Base-by-base conservation (phyloP, 2,329 filamentous ascomycete genomes). In the Cladobotryum protrusum region DNA sequence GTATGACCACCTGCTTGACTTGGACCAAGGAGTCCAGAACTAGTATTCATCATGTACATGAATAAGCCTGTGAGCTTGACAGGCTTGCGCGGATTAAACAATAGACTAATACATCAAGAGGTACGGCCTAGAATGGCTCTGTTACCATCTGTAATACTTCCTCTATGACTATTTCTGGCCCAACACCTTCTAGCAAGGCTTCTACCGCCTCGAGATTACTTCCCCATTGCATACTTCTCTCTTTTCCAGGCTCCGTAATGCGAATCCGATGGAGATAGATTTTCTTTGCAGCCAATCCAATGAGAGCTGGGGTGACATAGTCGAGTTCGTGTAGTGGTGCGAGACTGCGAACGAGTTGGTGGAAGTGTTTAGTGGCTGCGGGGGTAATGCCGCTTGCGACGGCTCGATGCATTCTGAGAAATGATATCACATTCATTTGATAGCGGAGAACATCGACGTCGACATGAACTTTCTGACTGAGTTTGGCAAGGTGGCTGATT, bases 211-310 rank as follows among this genome's bases (percentile, higher is more conserved):
- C 75, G 0, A 86, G 57, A 47, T 86, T 83, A 65, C 92, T 96
- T 0, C 93, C 93, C 83, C 95, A 99, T 65, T 96, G 89, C 73
- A 96, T 78, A 64, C 90, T 96, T 43, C 90, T 78, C 70, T 97
- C 93, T 50, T 83, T 81, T 54, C 82, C 78, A 1, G 88, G 78
- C 1, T 71, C 68, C 0, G 86, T 81, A 49, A 96, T 78, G 13
- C 79, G 68, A 32, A 99, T 82, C 8, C 90, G 84, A 69, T 99
- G 93, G 15, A 86, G 76, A 63, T 95, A 99, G 19, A 95, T 79
- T 70, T 97, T 97, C 53, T 82, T 82, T 2, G 86, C 84, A 5
- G 93, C 93, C 42, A 99, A 74, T 7, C 78, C 82, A 17, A 96
- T 85, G 20, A 97, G 78, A 1, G 89, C 87, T 0, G 93, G 92